Conservation (phyloP, 1,139 yeast species). For the Yamadazyma sp. region DNA sequence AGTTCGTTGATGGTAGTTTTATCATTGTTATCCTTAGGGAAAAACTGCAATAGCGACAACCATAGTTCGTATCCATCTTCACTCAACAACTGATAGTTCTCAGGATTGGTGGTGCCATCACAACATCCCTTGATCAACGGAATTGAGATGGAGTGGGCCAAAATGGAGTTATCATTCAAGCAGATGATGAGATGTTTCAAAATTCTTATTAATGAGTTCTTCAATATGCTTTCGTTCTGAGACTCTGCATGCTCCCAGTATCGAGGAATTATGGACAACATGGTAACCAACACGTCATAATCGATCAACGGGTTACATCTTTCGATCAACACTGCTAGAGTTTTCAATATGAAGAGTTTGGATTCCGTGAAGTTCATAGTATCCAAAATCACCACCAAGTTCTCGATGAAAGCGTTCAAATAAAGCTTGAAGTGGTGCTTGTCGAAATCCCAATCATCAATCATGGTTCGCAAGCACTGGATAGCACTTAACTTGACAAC, state of each 20-base stretch:
- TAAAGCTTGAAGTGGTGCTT: slow-evolving; percentile 67
- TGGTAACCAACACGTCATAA: slow-evolving; percentile 47
- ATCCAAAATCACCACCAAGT: slow-evolving; percentile 48
- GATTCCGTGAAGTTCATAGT: slow-evolving; percentile 66
- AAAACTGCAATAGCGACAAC: slow-evolving; percentile 66
- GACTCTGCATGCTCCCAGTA: slow-evolving; percentile 66
- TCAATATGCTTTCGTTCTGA: slow-evolving; percentile 64
- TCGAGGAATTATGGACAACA: slow-evolving; percentile 63
- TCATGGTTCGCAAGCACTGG: slow-evolving; percentile 64
- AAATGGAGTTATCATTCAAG: slow-evolving; percentile 56
- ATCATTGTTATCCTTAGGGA: slow-evolving; percentile 26
- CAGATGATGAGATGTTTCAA: slow-evolving; percentile 66
- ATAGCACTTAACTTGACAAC: slow-evolving; percentile 77
- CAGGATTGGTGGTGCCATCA: slow-evolving; percentile 44
- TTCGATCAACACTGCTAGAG: slow-evolving; percentile 64
- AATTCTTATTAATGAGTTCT: slow-evolving; percentile 69
- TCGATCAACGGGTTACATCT: slow-evolving; percentile 62
- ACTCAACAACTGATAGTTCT: slow-evolving; percentile 59
- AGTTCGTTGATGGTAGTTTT: slow-evolving; percentile 24
- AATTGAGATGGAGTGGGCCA: slow-evolving; percentile 62
- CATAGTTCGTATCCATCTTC: slow-evolving; percentile 92
- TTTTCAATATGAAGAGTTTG: slow-evolving; percentile 66
- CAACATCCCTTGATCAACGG: slow-evolving; percentile 73
- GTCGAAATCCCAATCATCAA: slow-evolving; percentile 87
- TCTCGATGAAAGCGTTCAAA: slow-evolving; percentile 50